Conservation (phyloP, 2,329 filamentous ascomycete species). For the Fusarium transvaalense region DNA sequence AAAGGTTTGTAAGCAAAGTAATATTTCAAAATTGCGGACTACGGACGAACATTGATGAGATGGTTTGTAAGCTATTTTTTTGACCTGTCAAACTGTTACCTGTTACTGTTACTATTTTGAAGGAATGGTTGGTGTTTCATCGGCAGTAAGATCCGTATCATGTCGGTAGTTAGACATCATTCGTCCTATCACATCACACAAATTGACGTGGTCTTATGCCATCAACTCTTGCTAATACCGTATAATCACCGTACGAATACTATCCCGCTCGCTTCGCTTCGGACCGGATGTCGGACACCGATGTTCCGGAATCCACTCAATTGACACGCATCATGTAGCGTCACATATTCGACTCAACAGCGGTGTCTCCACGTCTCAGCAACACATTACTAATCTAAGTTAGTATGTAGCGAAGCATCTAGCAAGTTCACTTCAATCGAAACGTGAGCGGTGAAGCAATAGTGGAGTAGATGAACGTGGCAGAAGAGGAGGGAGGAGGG, state of each 20-base stretch:
- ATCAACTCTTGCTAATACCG: not conserved
- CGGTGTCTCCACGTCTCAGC: not conserved
- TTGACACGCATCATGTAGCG: slow-evolving; percentile 10
- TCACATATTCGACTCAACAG: not conserved
- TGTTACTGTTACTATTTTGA: not conserved
- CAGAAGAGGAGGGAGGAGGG: slow-evolving; percentile 4
- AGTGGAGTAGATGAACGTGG: slow-evolving; percentile 2
- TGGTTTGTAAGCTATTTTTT: slow-evolving; percentile 23
- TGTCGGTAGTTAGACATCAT: not conserved
- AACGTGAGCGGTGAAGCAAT: slow-evolving; percentile 26
- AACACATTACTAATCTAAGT: slow-evolving; percentile 33
- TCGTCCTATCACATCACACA: not conserved
- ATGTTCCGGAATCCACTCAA: slow-evolving; percentile 16
- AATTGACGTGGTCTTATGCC: not conserved
- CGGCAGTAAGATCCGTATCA: not conserved
- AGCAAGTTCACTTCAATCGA: slow-evolving; percentile 14
- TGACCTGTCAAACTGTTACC: not conserved
- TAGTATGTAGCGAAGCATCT: slow-evolving; percentile 28
- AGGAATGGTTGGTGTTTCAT: slow-evolving; percentile 1
- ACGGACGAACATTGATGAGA: not conserved
- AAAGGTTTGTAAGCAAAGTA: slow-evolving; percentile 2
- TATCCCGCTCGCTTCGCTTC: slow-evolving; percentile 14
- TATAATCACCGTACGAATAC: not conserved
- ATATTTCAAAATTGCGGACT: not conserved
- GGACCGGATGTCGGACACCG: slow-evolving; percentile 27